Percentiles rank a stretch among this genome's conserved stretches.
These are phyloP conservation scores for Olyra latifolia DNA, from an alignment of 176 grass and related monocot species.

Conservation along the genomic window DNA sequence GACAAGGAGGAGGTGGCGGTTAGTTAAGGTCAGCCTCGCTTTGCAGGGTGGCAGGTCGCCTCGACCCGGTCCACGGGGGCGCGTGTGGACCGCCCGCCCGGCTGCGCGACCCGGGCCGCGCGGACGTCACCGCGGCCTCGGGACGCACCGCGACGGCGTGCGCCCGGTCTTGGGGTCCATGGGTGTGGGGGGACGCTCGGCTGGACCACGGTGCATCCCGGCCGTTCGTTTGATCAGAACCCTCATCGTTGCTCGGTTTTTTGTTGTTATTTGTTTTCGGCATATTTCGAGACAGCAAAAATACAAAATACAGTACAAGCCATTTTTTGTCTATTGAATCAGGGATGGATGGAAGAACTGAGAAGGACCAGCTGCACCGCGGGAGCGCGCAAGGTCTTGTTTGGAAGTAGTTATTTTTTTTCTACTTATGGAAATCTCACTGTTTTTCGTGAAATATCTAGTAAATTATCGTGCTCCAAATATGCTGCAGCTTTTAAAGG, in stretches of 20 bases:
- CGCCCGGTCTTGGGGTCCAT: slow-evolving; percentile 3
- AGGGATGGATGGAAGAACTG: background rate
- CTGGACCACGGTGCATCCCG: slow-evolving; percentile 19
- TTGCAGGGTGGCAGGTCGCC: background rate
- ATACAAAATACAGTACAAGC: background rate
- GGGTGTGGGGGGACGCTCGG: background rate
- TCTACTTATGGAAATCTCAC: background rate
- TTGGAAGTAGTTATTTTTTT: background rate
- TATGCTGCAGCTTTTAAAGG: background rate
- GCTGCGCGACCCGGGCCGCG: background rate
- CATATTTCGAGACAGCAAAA: background rate
- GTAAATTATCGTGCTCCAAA: background rate
- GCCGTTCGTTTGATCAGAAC: slow-evolving; percentile 34
- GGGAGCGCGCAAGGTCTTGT: background rate
- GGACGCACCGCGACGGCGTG: background rate
- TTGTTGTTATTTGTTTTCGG: background rate
- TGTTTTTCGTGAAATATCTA: background rate
- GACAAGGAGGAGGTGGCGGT: slow-evolving; percentile 30
- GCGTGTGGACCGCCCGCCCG: slow-evolving; percentile 40
- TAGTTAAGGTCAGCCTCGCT: slow-evolving; percentile 19
- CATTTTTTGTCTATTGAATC: background rate
- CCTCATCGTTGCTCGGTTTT: background rate
- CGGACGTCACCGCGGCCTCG: background rate
- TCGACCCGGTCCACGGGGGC: background rate
- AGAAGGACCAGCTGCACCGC: background rate